Evolutionary conservation across 345 rosid genomes (phyloP), one percentile per base, ranked within the genome.

Genomic region (Pistacia atlantica): DNA sequence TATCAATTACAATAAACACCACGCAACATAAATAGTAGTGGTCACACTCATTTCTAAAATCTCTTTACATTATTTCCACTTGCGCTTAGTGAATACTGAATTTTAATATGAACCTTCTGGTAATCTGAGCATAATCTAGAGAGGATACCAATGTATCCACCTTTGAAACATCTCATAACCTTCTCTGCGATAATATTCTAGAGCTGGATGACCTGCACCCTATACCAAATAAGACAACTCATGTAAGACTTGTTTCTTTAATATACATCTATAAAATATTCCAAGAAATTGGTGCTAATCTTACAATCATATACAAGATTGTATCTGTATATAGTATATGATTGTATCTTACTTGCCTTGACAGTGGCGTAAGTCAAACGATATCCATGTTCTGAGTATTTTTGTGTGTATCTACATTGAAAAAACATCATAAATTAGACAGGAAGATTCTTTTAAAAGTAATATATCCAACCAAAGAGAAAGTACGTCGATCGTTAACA

Each of bases 171-270:
- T 73, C 0, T 66, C 80, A 25, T 54, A 18, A n/a, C 85, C 68
- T 65, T 79, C 75, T 55, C 61, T 45, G 8, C 82, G 80, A 67
- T 38, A 75, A 59, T 82, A 74, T 35, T 75, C 75, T 11, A 79
- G 74, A 18, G 80, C 85, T 10, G 79, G 72, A 35, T 79, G 83
- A 9, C 80, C 80, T 8, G 54, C 85, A 49, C 86, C 86, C 83
- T 83, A 11, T 46, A 58, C 20, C 51, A 49, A 9, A 49, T 13
- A 49, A 49, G 13, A 49, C 9, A 46, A 8, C 3, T 49, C 13
- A 13, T 8, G 54, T 9, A 13, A 49, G 51, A 49, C 11, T 8
- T 49, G 2, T 49, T 49, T 49, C 54, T 9, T 49, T 49, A 49
- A 2, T 49, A 3, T 11, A 31, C 33, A 31, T 31, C 33, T 31